Percentiles rank a stretch among this genome's conserved stretches.
Conservation (phyloP, 2,329 filamentous ascomycete species). For the Venturia oleaginea region DNA sequence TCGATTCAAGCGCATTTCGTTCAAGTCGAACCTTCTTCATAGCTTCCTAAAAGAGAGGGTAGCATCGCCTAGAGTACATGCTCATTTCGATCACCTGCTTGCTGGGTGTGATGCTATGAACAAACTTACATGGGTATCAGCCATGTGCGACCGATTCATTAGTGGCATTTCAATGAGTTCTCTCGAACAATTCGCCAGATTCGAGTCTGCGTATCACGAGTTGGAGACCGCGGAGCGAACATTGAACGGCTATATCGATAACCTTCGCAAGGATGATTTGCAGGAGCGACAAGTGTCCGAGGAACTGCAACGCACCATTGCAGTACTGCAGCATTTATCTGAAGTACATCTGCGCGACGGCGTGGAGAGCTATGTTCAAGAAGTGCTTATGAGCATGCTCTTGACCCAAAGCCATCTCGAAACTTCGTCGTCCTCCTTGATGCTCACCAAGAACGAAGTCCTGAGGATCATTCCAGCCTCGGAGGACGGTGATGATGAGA, state of each 20-base stretch:
- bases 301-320: slow-evolving; percentile 72
- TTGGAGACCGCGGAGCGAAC: slow-evolving; percentile 85
- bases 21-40: slow-evolving; percentile 75
- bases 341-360: slow-evolving; percentile 67
- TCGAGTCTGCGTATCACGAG: slow-evolving; percentile 74
- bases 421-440: slow-evolving; percentile 59
- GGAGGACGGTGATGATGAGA: slow-evolving; percentile 54
- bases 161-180: slow-evolving; percentile 72
- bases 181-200: slow-evolving; percentile 66
- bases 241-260: slow-evolving; percentile 81
- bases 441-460: slow-evolving; percentile 55
- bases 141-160: slow-evolving; percentile 77
- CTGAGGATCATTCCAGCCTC: slow-evolving; percentile 51
- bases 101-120: slow-evolving; percentile 73
- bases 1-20: slow-evolving; percentile 76
- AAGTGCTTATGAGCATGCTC: slow-evolving; percentile 66
- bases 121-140: slow-evolving; percentile 74
- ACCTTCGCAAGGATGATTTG: slow-evolving; percentile 71
- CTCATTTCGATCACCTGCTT: slow-evolving; percentile 70
- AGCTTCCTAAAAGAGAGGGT: slow-evolving; percentile 72
- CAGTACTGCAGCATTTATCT: slow-evolving; percentile 76
- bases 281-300: slow-evolving; percentile 74
- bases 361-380: slow-evolving; percentile 65
- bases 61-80: slow-evolving; percentile 55
- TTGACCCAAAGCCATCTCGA: slow-evolving; percentile 77